Conservation (phyloP, 352 stramenopile genomes). For the Phytophthora aleatoria region DNA sequence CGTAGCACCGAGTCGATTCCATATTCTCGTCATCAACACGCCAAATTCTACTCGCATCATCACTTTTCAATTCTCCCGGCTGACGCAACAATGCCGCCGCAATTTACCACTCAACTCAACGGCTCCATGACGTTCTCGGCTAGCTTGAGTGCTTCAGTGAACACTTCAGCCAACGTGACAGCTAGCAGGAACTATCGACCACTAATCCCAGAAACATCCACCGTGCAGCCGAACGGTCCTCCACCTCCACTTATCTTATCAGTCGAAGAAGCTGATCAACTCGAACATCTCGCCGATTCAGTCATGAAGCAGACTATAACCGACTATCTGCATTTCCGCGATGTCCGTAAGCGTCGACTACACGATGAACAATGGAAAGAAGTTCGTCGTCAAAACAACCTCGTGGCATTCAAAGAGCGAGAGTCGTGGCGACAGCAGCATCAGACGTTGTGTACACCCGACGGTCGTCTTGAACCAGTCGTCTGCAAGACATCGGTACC, state of each 20-base stretch:
- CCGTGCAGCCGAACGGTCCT: constrained; percentile 3
- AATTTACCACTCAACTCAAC: constrained; percentile 27
- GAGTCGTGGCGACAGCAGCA: constrained; percentile 34
- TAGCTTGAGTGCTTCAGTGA: constrained; percentile 27
- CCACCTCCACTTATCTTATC: constrained; percentile 30
- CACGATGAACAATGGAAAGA: constrained; percentile 48
- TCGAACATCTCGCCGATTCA: constrained; percentile 32
- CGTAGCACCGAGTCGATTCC: not conserved
- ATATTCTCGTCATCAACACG: not conserved
- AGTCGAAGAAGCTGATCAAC: constrained; percentile 25
- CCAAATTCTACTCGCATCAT: not conserved
- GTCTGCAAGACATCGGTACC: constrained; percentile 33
- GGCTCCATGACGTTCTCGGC: constrained; percentile 36
- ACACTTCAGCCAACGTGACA: constrained; percentile 17
- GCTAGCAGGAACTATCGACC: constrained; percentile 20
- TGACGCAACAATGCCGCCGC: constrained; percentile 18
- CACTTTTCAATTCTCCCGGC: not conserved
- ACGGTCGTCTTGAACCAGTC: constrained; percentile 22
- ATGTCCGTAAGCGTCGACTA: constrained; percentile 33
- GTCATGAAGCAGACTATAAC: constrained; percentile 36
- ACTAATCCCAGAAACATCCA: constrained; percentile 1
- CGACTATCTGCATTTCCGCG: constrained; percentile 42
- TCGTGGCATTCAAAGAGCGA: constrained; percentile 49
- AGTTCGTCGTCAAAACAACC: constrained; percentile 37
- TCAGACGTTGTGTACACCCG: constrained; percentile 23